phyloP scores from a whole-genome alignment of 495 filamentous ascomycete genomes.

The Hyphodiscus hymeniophilus region DNA sequence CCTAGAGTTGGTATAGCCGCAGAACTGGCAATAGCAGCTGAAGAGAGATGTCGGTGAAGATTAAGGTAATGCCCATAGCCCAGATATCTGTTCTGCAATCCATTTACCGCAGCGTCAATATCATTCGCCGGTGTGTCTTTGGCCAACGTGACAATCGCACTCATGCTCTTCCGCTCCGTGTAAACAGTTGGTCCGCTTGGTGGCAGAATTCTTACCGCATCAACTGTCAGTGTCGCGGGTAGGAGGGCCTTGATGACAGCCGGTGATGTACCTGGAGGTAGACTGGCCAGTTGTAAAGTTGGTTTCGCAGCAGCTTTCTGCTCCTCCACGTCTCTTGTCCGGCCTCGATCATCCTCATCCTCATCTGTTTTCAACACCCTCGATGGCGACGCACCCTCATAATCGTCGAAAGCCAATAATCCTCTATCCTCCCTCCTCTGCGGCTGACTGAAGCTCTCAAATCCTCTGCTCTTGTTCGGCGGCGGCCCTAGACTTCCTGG shows the following conservation, averaged over 20 bases:
- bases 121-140: constrained; percentile 79
- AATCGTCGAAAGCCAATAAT: constrained; percentile 48
- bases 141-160: constrained; percentile 78
- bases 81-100: constrained; percentile 77
- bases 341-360: constrained; percentile 39
- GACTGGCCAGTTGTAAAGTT: constrained; percentile 64
- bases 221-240: constrained; percentile 58
- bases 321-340: constrained; percentile 2
- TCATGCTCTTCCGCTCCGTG: constrained; percentile 65
- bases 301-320: constrained; percentile 76
- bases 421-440: constrained; percentile 20
- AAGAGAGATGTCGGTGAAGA: constrained; percentile 76
- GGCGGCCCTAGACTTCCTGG: constrained; percentile 67
- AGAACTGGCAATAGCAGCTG: constrained; percentile 56
- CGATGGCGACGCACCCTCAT: constrained; percentile 26
- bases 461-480: constrained; percentile 41
- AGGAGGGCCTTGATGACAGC: constrained; percentile 69
- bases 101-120: constrained; percentile 72
- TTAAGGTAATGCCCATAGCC: constrained; percentile 80
- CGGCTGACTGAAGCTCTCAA: constrained; percentile 31
- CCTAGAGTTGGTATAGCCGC: constrained; percentile 40
- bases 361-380: constrained; percentile 42
- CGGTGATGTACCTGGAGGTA: constrained; percentile 58
- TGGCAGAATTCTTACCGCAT: constrained; percentile 68
- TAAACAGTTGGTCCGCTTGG: constrained; percentile 41